Evolutionary conservation across 768 basidiomycete genomes (phyloP).

Genomic region (Serpula lacrymans): DNA sequence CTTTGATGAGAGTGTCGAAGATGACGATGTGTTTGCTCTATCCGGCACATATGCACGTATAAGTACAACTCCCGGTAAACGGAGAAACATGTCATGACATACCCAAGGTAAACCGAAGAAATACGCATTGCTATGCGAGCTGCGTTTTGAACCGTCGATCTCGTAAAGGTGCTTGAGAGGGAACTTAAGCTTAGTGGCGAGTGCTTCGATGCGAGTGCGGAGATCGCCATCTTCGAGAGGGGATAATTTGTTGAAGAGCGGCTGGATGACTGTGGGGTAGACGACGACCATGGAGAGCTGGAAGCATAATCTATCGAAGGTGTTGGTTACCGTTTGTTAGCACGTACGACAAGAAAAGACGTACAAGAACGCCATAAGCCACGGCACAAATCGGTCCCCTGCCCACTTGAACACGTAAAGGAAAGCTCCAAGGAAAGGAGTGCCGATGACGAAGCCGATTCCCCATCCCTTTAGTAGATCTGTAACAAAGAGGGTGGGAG

Average conservation of each 20-base stretch:
- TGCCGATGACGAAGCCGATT: constrained; percentile 66
- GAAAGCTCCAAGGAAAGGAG: constrained; percentile 85
- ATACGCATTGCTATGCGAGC: constrained; percentile 96
- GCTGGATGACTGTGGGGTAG: constrained; percentile 87
- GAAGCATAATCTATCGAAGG: constrained; percentile 61
- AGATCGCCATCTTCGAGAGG: constrained; percentile 78
- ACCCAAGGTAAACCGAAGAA: constrained; percentile 98
- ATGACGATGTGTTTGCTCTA: constrained; percentile 94
- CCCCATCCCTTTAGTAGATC: constrained; percentile 82
- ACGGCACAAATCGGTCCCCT: constrained; percentile 88
- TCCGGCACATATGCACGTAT: not conserved
- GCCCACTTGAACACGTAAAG: constrained; percentile 91
- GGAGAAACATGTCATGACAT: constrained; percentile 15
- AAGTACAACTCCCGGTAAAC: not conserved
- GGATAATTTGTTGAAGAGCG: constrained; percentile 95
- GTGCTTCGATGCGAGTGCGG: constrained; percentile 67
- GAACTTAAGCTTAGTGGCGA: constrained; percentile 84
- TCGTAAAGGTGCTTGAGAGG: constrained; percentile 94
- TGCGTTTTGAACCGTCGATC: constrained; percentile 95
- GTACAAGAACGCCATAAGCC: constrained; percentile 90
- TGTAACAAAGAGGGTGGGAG: constrained; percentile 65
- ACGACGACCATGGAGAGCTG: constrained; percentile 81
- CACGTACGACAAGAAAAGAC: constrained; percentile 22
- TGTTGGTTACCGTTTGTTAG: too few species aligned
- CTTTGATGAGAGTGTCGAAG: constrained; percentile 94